Base-by-base conservation (phyloP, 2,329 filamentous ascomycete genomes). In the Aspergillus viridinutans region DNA sequence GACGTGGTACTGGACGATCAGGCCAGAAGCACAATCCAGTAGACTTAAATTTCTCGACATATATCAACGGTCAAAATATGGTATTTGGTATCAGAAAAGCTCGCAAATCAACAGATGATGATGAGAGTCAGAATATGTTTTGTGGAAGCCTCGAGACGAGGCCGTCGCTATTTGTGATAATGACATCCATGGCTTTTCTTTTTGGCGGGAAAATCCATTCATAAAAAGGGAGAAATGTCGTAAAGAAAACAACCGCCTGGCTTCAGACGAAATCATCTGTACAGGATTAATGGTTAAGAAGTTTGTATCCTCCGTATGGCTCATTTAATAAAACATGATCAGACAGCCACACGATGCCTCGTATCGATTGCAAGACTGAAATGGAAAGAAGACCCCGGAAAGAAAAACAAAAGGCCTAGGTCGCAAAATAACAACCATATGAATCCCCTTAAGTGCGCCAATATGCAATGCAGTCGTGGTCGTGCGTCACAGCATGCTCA, bases 391-490 rank as follows among this genome's bases (percentile, higher is more conserved):
- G 65, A 69, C 63, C 50, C 49, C 56, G 61, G 58, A 62, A 58
- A 63, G 54, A 58, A 61, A 53, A 57, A 56, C 64, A 54, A 51
- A 50, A 21, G 43, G 21, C 43, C 58, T 54, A 65, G 59, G 60
- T 64, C 61, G 56, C 53, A 62, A 61, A 23, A 63, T 58, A 60
- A 67, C 40, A 60, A 57, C 60, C 55, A 64, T 58, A 65, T 61
- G 57, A 63, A 67, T 62, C 64, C 65, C 67, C 60, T 38, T 62
- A 70, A 59, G 61, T 71, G 69, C 71, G 71, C 71, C 71, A 67
- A 67, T 59, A 72, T 73, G 70, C 71, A 72, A 72, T 72, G 71
- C 70, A 70, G 65, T 72, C 70, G 61, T 73, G 64, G 71, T 72
- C 64, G 67, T 69, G 69, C 65, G 69, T 71, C 67, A 65, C 64